Percentiles rank a stretch among this genome's conserved stretches.
Conservation (phyloP, 2,329 filamentous ascomycete genomes). For the Aspergillus glaucus region DNA sequence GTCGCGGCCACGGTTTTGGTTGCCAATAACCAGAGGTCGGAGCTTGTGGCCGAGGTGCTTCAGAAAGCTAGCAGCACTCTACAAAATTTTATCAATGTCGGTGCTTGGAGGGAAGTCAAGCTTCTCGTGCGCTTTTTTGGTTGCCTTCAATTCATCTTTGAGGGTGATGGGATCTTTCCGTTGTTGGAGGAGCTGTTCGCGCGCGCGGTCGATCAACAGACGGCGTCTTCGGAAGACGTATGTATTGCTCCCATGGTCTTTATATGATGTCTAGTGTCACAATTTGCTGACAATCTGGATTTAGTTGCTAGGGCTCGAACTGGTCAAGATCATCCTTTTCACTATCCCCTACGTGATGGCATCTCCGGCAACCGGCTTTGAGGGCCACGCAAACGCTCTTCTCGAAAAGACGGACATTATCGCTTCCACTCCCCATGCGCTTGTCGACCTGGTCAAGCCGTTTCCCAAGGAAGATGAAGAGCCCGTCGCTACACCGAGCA, state of each 20-base stretch:
- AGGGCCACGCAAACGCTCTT: conserved; percentile 67
- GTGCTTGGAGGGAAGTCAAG: conserved; percentile 88
- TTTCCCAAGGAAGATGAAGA: conserved; percentile 61
- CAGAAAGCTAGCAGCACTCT: conserved; percentile 54
- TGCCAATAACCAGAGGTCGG: conserved; percentile 69
- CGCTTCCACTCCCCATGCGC: conserved; percentile 75
- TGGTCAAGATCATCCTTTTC: conserved; percentile 93
- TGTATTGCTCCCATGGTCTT: conserved; percentile 33
- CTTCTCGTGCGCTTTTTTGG: conserved; percentile 81
- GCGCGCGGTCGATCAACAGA: conserved; percentile 87
- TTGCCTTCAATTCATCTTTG: conserved; percentile 73
- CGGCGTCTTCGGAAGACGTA: conserved; percentile 86
- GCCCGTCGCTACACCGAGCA: conserved; percentile 59
- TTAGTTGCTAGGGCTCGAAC: conserved; percentile 63
- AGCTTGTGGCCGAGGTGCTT: conserved; percentile 67
- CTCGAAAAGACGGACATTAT: conserved; percentile 95
- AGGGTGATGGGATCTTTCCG: conserved; percentile 78
- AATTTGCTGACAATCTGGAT: conserved; percentile 12
- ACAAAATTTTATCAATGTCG: conserved; percentile 62
- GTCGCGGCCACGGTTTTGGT: conserved; percentile 76
- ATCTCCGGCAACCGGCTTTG: conserved; percentile 62
- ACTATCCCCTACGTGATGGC: conserved; percentile 88
- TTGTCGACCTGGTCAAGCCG: conserved; percentile 81
- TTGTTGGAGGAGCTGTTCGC: conserved; percentile 85
- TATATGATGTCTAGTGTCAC: not conserved